A percentile compares a stretch with the other conserved stretches of the same genome.
phyloP scores from a whole-genome alignment of 768 basidiomycete genomes.

The Stropharia rugosoannulata region DNA sequence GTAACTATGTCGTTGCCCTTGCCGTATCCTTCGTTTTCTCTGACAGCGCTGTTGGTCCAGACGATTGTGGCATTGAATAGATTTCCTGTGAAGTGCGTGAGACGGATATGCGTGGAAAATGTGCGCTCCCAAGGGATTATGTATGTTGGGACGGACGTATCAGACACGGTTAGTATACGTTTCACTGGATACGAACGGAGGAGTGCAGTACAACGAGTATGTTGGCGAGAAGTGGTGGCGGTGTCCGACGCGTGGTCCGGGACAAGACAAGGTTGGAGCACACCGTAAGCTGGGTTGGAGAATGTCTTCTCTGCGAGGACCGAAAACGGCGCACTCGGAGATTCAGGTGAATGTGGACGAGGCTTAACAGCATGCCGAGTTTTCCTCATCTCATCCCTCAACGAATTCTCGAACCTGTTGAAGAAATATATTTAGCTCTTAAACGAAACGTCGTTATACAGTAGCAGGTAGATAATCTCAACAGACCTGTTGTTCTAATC shows the following conservation, averaged over 20 bases:
- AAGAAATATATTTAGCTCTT: neutral
- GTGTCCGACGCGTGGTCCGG: constrained; percentile 6
- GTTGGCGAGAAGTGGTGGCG: neutral
- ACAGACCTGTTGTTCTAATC: constrained; percentile 38
- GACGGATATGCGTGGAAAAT: constrained; percentile 34
- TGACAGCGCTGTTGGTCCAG: constrained; percentile 34
- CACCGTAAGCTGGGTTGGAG: constrained; percentile 34
- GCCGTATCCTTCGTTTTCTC: constrained; percentile 23
- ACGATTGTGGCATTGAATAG: constrained; percentile 37
- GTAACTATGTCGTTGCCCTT: constrained; percentile 28
- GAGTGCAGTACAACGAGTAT: constrained; percentile 19
- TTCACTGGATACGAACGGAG: constrained; percentile 24
- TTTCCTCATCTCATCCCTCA: constrained; percentile 18
- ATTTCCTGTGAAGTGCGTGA: constrained; percentile 37
- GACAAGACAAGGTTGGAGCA: constrained; percentile 32
- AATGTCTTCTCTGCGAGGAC: constrained; percentile 27
- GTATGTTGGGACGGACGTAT: constrained; percentile 29
- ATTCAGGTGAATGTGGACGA: constrained; percentile 21
- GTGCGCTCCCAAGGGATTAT: constrained; percentile 33
- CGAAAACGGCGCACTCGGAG: constrained; percentile 20
- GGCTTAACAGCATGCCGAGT: constrained; percentile 20
- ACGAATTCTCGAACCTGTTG: constrained; percentile 25
- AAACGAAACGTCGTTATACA: neutral
- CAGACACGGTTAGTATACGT: constrained; percentile 25
- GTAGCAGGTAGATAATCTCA: neutral